A percentile compares a stretch with the other conserved stretches of the same genome.
These are phyloP conservation scores for Scedosporium boydii DNA, from an alignment of 2,329 filamentous ascomycete species.

Conservation along the genomic window DNA sequence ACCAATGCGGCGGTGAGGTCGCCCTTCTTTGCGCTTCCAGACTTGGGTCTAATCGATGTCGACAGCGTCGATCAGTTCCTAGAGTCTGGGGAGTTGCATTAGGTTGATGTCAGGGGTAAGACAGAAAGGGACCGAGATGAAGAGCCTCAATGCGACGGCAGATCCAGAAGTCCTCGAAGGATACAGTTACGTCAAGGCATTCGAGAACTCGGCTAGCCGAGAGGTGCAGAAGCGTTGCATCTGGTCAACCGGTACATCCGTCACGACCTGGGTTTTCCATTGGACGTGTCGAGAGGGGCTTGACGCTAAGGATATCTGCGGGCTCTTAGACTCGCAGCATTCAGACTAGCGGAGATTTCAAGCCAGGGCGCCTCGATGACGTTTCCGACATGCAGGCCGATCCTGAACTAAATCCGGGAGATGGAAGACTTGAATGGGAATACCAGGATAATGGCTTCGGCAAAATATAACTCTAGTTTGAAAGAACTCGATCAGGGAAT, in stretches of 20 bases:
- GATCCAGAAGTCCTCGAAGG: background rate
- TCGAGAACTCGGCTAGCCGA: no score
- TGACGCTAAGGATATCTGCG: background rate
- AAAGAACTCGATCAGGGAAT: background rate
- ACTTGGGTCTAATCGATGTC: background rate
- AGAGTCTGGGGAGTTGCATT: background rate
- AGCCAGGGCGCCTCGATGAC: background rate
- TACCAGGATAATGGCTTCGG: background rate
- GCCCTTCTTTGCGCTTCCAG: background rate
- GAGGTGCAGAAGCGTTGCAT: no score
- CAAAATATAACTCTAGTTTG: background rate
- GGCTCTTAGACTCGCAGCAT: background rate
- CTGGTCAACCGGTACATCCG: no score
- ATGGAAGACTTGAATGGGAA: background rate
- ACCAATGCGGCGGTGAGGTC: background rate
- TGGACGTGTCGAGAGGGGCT: background rate
- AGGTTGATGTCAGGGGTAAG: background rate
- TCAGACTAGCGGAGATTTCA: background rate
- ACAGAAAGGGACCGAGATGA: background rate
- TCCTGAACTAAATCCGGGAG: background rate
- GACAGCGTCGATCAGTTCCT: background rate
- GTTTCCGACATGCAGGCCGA: background rate
- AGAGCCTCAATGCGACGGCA: background rate
- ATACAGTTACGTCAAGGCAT: background rate
- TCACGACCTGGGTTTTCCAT: no score